Evolutionary conservation across 129 eudicot species (phyloP).

Genomic region (Lactuca saligna): DNA sequence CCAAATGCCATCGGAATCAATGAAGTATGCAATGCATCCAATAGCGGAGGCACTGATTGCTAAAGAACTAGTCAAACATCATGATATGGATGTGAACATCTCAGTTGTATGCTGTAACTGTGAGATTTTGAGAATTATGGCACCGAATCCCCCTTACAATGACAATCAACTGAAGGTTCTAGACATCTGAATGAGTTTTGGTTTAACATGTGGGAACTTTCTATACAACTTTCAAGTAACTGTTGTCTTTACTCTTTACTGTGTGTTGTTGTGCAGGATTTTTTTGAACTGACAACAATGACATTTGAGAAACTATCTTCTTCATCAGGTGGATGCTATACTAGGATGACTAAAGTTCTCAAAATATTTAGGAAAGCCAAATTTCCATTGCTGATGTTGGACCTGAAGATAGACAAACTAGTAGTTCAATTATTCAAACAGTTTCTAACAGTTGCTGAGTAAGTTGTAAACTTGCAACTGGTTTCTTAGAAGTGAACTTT

Average conservation of each 20-base stretch:
- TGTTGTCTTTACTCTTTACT: too few relatives aligned
- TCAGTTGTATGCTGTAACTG: constrained; percentile 36
- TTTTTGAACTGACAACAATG: constrained; percentile 37
- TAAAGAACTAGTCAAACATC: constrained; percentile 26
- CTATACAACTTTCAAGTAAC: not conserved
- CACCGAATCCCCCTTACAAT: constrained; percentile 36
- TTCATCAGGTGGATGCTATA: constrained; percentile 31
- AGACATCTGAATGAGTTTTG: not conserved
- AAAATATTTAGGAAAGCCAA: constrained; percentile 21
- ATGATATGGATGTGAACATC: constrained; percentile 33
- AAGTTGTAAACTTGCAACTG: constrained; percentile 1
- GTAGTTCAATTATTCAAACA: constrained; percentile 38
- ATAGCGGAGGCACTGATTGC: constrained; percentile 33
- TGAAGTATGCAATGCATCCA: constrained; percentile 25
- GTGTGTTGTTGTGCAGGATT: constrained; percentile 29
- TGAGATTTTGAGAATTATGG: constrained; percentile 40
- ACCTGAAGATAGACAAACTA: constrained; percentile 38
- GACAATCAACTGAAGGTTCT: constrained; percentile 41
- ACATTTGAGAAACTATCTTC: constrained; percentile 43
- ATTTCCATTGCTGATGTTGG: constrained; percentile 41
- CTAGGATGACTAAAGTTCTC: constrained; percentile 33
- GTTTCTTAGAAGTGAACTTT: not conserved
- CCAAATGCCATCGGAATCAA: constrained; percentile 20
- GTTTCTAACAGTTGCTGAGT: constrained; percentile 38
- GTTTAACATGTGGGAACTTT: too few relatives aligned